Base-by-base conservation (phyloP, 1,139 yeast species). In the Hemisphaericaspora xylofermentans region DNA sequence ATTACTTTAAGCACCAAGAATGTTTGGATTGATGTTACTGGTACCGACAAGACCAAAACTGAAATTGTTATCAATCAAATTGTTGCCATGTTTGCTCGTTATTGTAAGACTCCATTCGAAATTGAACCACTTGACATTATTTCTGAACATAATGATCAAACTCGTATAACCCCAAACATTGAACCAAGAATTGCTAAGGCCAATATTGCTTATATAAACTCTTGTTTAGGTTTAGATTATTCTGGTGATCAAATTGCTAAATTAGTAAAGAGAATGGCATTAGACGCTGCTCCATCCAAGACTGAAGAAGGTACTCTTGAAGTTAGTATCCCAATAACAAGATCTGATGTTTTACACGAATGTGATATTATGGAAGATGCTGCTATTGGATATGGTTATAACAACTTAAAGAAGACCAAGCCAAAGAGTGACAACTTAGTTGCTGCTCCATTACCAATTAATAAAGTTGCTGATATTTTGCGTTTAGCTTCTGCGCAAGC, bases 351-450 rank as follows among this genome's bases (percentile, higher is more conserved):
- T 48, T 77, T 94, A 58, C 99, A 94, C 66, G 96, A 89, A 64
- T 93, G 98, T 75, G 99, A 94, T 66, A 85, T 94, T 53, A 87
- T 94, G 96, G 99, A 94, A 67, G 99, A 94, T 64, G 96, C 91
- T 36, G 98, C 97, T 40, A 85, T 94, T 60, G 95, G 89, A 27
- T 94, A 89, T 61, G 99, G 98, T 45, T 94, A 84, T 74, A 87
- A 91, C 68, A 88, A 88, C 63, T 76, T 94, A 59, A 76, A 76
- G 48, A 88, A 84, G 66, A 83, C 95, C 42, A 85, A 85, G 61
- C 94, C 95, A 46, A 72, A 82, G 52, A 76, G 91, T 43, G 84
- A 87, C 35, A 82, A 91, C 39, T 80, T 89, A 44, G 84, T 88
- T 49, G 96, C 96, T 14, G 75, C 86, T 43, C 89, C 98, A 38